These are phyloP conservation scores for Xenoacremonium recifei DNA, from an alignment of 2,329 filamentous ascomycete species.

Conservation along the genomic window DNA sequence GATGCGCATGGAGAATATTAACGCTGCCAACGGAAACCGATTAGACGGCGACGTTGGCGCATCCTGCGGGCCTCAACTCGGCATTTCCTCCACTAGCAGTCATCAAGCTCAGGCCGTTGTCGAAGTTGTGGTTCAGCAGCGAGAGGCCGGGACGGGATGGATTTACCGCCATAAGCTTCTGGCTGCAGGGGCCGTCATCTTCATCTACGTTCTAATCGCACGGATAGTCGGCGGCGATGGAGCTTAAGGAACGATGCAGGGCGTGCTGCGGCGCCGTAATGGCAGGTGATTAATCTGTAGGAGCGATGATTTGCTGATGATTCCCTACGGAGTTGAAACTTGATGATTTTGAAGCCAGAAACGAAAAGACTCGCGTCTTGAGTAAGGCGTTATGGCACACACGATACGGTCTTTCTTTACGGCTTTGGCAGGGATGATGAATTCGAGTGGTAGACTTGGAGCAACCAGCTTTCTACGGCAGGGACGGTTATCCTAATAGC, in stretches of 20 bases:
- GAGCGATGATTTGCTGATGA: not conserved
- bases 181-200: slow-evolving; percentile 66
- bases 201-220: slow-evolving; percentile 81
- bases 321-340: slow-evolving; percentile 4
- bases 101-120: slow-evolving; percentile 68
- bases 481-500: too few species aligned
- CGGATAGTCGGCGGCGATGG: slow-evolving; percentile 61
- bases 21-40: slow-evolving; percentile 70
- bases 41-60: slow-evolving; percentile 46
- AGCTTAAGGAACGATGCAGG: not conserved
- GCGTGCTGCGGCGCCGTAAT: too few species aligned
- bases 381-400: slow-evolving; percentile 23
- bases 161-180: slow-evolving; percentile 75
- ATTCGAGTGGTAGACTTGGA: too few species aligned
- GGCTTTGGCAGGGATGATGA: too few species aligned
- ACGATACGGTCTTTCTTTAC: slow-evolving; percentile 13
- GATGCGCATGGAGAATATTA: slow-evolving; percentile 82
- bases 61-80: slow-evolving; percentile 51
- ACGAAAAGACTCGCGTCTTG: slow-evolving; percentile 21
- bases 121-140: slow-evolving; percentile 72
- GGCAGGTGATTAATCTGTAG: not conserved
- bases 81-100: slow-evolving; percentile 61
- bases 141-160: slow-evolving; percentile 82
- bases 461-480: too few species aligned
- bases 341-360: slow-evolving; percentile 16